phyloP scores from a whole-genome alignment of 129 eudicot species.

The Tagetes patula region DNA sequence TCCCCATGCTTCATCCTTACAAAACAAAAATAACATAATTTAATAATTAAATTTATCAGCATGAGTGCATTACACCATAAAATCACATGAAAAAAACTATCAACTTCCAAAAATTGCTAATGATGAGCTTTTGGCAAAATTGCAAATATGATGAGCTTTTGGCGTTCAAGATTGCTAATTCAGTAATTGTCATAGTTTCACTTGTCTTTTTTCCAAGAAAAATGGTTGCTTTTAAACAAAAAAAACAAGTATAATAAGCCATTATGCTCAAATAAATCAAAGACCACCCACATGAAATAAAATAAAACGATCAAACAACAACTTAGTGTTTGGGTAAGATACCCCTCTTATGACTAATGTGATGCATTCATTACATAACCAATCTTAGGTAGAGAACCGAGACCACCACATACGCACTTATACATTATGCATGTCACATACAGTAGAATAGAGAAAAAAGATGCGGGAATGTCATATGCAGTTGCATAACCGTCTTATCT shows the following conservation, averaged over 20 bases:
- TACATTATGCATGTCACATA: neutral
- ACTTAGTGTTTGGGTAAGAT: neutral
- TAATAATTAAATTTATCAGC: neutral
- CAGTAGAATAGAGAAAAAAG: neutral
- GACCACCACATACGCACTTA: neutral
- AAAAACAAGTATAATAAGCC: neutral
- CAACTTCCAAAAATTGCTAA: neutral
- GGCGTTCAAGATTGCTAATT: slow-evolving; percentile 7
- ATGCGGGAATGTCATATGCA: too few relatives aligned
- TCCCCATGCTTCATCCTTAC: slow-evolving; percentile 87
- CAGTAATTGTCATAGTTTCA: neutral
- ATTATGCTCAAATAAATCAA: neutral
- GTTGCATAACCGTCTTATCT: neutral
- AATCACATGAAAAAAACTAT: neutral
- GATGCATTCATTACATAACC: neutral
- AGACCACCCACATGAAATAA: neutral
- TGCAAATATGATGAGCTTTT: neutral
- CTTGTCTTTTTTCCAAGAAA: neutral
- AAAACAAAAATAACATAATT: neutral
- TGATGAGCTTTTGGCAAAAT: neutral
- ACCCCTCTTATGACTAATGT: neutral
- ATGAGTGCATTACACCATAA: neutral
- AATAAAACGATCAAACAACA: neutral
- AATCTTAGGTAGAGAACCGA: neutral
- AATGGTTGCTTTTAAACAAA: neutral